These are phyloP conservation scores for Lyophyllum decastes DNA, from an alignment of 768 basidiomycete species.

Conservation along the genomic window DNA sequence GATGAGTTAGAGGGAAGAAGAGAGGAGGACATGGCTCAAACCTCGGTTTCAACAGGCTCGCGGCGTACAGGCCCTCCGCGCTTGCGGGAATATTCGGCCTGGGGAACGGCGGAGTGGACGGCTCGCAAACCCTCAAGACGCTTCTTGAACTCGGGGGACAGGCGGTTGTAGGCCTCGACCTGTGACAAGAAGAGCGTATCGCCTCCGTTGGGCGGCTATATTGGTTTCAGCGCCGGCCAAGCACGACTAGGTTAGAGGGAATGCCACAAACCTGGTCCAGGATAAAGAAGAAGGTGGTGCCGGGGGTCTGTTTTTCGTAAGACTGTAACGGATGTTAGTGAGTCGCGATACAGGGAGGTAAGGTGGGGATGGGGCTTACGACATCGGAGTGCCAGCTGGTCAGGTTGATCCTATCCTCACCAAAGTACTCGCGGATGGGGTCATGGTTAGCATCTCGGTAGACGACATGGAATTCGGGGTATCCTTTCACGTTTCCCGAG, in stretches of 20 bases:
- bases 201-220: conserved; percentile 41
- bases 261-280: conserved; percentile 34
- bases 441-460: conserved; percentile 51
- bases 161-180: conserved; percentile 59
- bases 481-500: conserved; percentile 54
- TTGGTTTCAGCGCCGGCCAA: no score
- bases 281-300: conserved; percentile 58
- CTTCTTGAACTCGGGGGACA: conserved; percentile 58
- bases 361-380: conserved; percentile 27
- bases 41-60: conserved; percentile 49
- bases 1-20: not conserved
- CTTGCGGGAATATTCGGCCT: conserved; percentile 46
- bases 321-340: conserved; percentile 29
- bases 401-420: conserved; percentile 41
- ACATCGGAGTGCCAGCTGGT: conserved; percentile 58
- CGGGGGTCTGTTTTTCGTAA: conserved; percentile 57
- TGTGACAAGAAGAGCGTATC: conserved; percentile 60
- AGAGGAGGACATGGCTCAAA: conserved; percentile 21
- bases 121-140: conserved; percentile 58
- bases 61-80: conserved; percentile 49
- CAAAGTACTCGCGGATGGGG: conserved; percentile 42
- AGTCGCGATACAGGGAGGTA: not conserved
- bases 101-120: conserved; percentile 54
- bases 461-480: conserved; percentile 62
- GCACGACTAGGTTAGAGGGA: no score